Evolutionary conservation across 495 filamentous ascomycete species (phyloP).

Genomic region (Lasiosphaeria miniovina): DNA sequence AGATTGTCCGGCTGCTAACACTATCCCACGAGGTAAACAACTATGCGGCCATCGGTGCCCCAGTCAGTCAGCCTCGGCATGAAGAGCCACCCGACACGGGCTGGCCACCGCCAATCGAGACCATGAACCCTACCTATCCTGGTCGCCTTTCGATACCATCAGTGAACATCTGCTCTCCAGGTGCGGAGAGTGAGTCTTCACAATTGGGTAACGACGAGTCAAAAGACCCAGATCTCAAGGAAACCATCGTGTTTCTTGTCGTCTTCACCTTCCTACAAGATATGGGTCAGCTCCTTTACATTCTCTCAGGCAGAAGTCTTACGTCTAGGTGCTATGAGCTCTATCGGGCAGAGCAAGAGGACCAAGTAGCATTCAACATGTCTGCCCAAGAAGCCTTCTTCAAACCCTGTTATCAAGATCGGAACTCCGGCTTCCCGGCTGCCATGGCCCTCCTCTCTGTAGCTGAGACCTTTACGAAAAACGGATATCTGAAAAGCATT

Average conservation of each 20-base stretch:
- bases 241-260: constrained; percentile 8
- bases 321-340: background rate
- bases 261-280: constrained; percentile 7
- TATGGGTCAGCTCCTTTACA: constrained; percentile 1
- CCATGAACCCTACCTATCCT: too few relatives aligned
- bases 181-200: background rate
- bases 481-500: constrained; percentile 7
- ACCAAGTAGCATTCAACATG: background rate
- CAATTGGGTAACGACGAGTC: background rate
- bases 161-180: background rate
- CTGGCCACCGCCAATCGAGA: too few relatives aligned
- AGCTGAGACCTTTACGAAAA: constrained; percentile 9
- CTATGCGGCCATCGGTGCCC: too few relatives aligned
- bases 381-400: background rate
- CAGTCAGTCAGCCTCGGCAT: too few relatives aligned
- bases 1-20: too few relatives aligned
- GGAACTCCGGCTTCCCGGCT: background rate
- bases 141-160: too few relatives aligned
- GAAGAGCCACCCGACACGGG: too few relatives aligned
- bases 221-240: background rate
- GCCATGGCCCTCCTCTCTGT: constrained; percentile 4
- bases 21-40: too few relatives aligned
- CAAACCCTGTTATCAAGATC: background rate
- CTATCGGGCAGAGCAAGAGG: background rate
- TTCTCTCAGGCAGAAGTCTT: constrained; percentile 6